Evolutionary conservation across 1,284 basidiomycete genomes (phyloP), one percentile per base, ranked within the genome.

Genomic region (Polyporus tsugae): DNA sequence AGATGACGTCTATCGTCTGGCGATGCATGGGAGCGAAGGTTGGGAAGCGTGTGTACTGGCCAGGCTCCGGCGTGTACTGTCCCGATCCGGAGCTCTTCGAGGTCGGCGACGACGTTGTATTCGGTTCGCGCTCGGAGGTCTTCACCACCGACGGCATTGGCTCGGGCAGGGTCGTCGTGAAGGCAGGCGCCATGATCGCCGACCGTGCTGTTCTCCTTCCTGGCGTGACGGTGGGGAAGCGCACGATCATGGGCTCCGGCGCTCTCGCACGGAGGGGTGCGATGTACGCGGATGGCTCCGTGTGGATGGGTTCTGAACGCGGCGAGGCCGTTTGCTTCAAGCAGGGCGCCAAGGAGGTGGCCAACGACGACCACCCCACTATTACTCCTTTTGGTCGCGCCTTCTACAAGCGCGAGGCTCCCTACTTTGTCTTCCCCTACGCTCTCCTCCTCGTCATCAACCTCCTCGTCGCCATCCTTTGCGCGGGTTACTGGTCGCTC

Each of bases 41-140:
- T 29, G 84, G 84, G 22, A 77, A 79, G 68, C 80, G 82, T 6
- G 80, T 85, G n/a, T 85, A 85, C 73, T 85, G 84, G 84, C 84
- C 84, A 15, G 82, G 81, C 11, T 82, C 82, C 19, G 82, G 83
- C 15, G 76, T 85, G 44, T 80, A 81, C 72, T 85, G 84, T 64
- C 78, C 77, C 11, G 84, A 85, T 66, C 83, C 84, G 1, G 84
- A 85, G 74, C 75, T 85, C 35, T 74, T 85, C 63, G 82, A 84
- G 61, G 81, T 85, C 49, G 84, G 83, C 35, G 80, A 85, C 73
- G 82, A 84, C 67, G 83, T 85, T 42, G 81, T 85, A 15, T 84
- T 85, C 73, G 84, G 84, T n/a, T 84, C 83, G 35, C 81, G 81
- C 53, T 82, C 82, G 9, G 81, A 82, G 70, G 70, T 85, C 2